Evolutionary conservation across 164 flowering plant species (phyloP).

Genomic region (Aristolochia californica): DNA sequence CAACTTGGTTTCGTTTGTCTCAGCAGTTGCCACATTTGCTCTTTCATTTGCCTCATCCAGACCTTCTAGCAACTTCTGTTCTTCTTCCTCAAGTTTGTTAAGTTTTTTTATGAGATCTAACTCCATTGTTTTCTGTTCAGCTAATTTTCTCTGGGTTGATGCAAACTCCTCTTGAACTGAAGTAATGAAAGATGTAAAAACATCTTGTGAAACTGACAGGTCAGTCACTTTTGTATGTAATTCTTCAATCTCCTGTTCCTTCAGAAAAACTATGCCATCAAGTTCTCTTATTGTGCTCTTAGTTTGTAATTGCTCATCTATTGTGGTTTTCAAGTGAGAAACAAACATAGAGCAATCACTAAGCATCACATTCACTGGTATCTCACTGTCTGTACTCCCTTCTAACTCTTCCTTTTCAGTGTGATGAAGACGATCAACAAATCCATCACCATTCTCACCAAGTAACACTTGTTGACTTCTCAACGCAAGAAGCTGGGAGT

Average conservation of each 20-base stretch:
- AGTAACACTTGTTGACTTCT: conserved; percentile 12
- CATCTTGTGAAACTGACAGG: conserved; percentile 28
- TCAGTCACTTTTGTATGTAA: conserved; percentile 42
- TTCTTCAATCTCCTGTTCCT: conserved; percentile 57
- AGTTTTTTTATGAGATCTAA: conserved; percentile 29
- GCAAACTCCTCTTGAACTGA: conserved; percentile 16
- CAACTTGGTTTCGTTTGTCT: conserved; percentile 30
- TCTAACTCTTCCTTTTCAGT: conserved; percentile 15
- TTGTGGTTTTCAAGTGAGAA: conserved; percentile 18
- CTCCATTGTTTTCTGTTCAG: conserved; percentile 41
- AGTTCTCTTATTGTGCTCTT: conserved; percentile 48
- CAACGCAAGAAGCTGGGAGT: conserved; percentile 27
- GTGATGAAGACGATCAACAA: conserved; percentile 12
- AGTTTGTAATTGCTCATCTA: conserved; percentile 27
- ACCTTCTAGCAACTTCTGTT: conserved; percentile 37
- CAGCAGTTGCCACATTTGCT: conserved; percentile 28
- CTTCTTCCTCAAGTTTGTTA: conserved; percentile 41
- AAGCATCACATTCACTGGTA: conserved; percentile 29
- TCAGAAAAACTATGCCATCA: conserved; percentile 22
- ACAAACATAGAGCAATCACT: conserved; percentile 36
- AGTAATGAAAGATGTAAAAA: conserved; percentile 18
- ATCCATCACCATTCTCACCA: conserved; percentile 14
- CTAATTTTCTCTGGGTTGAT: conserved; percentile 14
- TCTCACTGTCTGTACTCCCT: conserved; percentile 8
- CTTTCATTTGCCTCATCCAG: conserved; percentile 31